phyloP scores from a whole-genome alignment of 2,329 filamentous ascomycete species.

The Ceratocystis variospora region DNA sequence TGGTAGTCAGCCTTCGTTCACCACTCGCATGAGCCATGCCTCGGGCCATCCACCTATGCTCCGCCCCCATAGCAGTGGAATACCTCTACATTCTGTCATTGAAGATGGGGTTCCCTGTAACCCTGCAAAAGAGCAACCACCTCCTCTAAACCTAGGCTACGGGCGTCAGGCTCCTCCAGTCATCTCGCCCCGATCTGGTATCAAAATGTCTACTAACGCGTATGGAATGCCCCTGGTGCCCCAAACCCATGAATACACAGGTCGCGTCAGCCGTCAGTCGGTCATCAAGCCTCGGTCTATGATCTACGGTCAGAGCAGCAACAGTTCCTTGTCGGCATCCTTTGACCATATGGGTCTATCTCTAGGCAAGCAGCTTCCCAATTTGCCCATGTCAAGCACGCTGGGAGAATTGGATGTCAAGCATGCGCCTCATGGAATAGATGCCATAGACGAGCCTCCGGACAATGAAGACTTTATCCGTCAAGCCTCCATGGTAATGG shows the following conservation, averaged over 20 bases:
- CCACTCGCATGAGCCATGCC: not conserved
- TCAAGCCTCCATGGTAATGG: constrained; percentile 6
- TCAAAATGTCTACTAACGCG: constrained; percentile 5
- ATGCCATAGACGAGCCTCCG: not conserved
- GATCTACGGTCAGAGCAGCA: constrained; percentile 3
- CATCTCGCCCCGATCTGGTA: not conserved
- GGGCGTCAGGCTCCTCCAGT: not conserved
- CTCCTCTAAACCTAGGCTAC: not conserved
- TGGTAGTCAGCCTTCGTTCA: not conserved
- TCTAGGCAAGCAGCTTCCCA: not conserved
- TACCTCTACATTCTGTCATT: not conserved
- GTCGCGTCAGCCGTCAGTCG: not conserved
- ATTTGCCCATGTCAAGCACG: not conserved
- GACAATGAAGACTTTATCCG: constrained; percentile 4
- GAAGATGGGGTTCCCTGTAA: not conserved
- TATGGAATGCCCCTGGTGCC: constrained; percentile 7
- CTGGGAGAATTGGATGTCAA: not conserved
- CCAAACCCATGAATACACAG: constrained; percentile 7
- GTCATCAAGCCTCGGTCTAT: not conserved
- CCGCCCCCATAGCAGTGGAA: not conserved
- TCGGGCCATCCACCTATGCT: not conserved
- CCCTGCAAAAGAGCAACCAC: not conserved
- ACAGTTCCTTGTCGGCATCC: not conserved
- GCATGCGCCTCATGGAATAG: not conserved
- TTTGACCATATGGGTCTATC: not conserved